A percentile compares a stretch with the other conserved stretches of the same genome.
phyloP scores from a whole-genome alignment of 1,139 yeast genomes.

The Blastobotrys raffinosifermentans region DNA sequence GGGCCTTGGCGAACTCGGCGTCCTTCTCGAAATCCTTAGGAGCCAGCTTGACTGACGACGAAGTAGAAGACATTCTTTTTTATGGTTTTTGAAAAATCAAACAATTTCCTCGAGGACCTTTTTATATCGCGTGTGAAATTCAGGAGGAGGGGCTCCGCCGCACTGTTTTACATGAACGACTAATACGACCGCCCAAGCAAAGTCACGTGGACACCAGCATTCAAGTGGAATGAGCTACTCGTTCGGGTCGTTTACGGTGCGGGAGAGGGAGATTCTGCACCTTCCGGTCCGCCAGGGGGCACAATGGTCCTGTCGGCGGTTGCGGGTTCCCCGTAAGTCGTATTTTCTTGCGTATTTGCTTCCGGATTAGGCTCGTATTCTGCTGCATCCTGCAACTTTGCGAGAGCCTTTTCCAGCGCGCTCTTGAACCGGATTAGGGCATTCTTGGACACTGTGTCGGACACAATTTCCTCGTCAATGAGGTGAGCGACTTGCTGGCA shows the following conservation, averaged over 20 bases:
- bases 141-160: too few species aligned
- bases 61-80: background rate
- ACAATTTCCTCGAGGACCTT: background rate
- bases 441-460: conserved; percentile 14
- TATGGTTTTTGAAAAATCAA: background rate
- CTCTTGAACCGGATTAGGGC: conserved; percentile 10
- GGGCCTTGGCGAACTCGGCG: conserved; percentile 66
- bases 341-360: too few species aligned
- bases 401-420: conserved; percentile 10
- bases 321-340: too few species aligned
- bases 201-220: background rate
- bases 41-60: conserved; percentile 29
- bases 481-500: conserved; percentile 27
- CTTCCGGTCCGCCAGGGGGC: too few species aligned
- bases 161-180: too few species aligned
- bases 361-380: too few species aligned
- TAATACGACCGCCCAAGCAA: background rate
- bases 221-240: background rate
- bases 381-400: conserved; percentile 7
- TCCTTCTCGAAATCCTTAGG: conserved; percentile 36
- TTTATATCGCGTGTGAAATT: too few species aligned
- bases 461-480: conserved; percentile 19
- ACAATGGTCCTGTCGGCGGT: too few species aligned
- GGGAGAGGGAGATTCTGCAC: too few species aligned
- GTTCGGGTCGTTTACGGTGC: background rate